Percentiles rank a stretch among this genome's conserved stretches.
These are phyloP conservation scores for Larix kaempferi DNA, from an alignment of 75 land plant genomes.

Conservation along the genomic window DNA sequence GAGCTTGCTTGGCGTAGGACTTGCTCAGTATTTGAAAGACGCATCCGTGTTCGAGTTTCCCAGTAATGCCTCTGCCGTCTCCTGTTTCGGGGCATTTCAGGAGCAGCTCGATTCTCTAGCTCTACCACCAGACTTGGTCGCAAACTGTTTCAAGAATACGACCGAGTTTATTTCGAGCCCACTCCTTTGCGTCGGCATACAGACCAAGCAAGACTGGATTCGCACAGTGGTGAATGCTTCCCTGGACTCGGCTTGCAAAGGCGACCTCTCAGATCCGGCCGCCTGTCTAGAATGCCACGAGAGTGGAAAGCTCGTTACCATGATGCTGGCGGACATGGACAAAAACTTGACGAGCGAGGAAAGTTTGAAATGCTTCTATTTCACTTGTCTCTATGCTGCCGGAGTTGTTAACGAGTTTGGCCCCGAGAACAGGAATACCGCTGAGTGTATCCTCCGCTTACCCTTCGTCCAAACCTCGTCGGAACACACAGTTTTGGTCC, in stretches of 20 bases:
- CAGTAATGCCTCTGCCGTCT: constrained; percentile 32
- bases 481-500: neutral
- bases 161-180: constrained; percentile 32
- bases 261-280: constrained; percentile 35
- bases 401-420: constrained; percentile 43
- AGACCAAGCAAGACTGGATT: constrained; percentile 35
- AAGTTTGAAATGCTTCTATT: too few species aligned
- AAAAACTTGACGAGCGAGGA: too few species aligned
- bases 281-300: constrained; percentile 45
- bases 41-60: constrained; percentile 53
- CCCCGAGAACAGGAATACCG: constrained; percentile 46
- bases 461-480: neutral
- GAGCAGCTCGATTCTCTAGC: constrained; percentile 15
- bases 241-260: constrained; percentile 39
- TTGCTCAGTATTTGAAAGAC: constrained; percentile 48
- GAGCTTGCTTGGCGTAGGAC: constrained; percentile 43
- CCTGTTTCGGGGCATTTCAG: constrained; percentile 46
- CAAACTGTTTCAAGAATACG: constrained; percentile 31
- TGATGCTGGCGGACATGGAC: too few species aligned
- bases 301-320: constrained; percentile 12
- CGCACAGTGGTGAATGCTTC: constrained; percentile 19
- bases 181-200: constrained; percentile 41
- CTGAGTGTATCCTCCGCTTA: constrained; percentile 29
- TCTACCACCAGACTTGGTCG: constrained; percentile 16
- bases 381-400: constrained; percentile 37